These are phyloP conservation scores for Trametes elegans DNA, from an alignment of 768 basidiomycete species.

Conservation along the genomic window DNA sequence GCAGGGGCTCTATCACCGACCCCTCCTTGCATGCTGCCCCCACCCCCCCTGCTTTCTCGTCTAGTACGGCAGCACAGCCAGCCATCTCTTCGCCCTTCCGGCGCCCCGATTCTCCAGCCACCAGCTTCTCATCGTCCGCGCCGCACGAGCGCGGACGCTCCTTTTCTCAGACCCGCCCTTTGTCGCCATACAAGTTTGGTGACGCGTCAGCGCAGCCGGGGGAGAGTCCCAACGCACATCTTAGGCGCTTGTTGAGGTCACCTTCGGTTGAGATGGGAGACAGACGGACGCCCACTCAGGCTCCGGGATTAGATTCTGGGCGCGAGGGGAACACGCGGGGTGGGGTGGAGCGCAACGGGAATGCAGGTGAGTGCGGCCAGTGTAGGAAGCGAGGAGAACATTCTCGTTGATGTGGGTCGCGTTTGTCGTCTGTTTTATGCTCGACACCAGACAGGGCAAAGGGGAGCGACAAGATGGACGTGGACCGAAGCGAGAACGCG, in stretches of 20 bases:
- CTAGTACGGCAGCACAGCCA: slow-evolving; percentile 13
- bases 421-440: slow-evolving; percentile 9
- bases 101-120: slow-evolving; percentile 21
- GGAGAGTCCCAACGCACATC: slow-evolving; percentile 31
- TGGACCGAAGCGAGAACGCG: slow-evolving; percentile 18
- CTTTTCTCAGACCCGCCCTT: slow-evolving; percentile 50
- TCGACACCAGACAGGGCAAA: slow-evolving; percentile 18
- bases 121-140: slow-evolving; percentile 19
- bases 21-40: slow-evolving; percentile 67
- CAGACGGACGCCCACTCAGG: slow-evolving; percentile 14
- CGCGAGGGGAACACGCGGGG: slow-evolving; percentile 8
- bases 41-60: slow-evolving; percentile 21
- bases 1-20: slow-evolving; percentile 83
- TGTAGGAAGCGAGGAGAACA: slow-evolving; percentile 5
- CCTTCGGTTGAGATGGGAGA: slow-evolving; percentile 25
- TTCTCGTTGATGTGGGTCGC: slow-evolving; percentile 12
- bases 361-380: slow-evolving; percentile 16
- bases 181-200: slow-evolving; percentile 70
- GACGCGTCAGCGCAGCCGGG: slow-evolving; percentile 47
- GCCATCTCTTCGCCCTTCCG: slow-evolving; percentile 25
- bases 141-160: slow-evolving; percentile 33
- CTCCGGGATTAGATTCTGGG: slow-evolving; percentile 6
- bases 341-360: slow-evolving; percentile 8
- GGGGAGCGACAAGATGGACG: slow-evolving; percentile 24
- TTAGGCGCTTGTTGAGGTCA: slow-evolving; percentile 25